These are phyloP conservation scores for Nicotiana otophora DNA, from an alignment of 257 asterid genomes.

Conservation along the genomic window DNA sequence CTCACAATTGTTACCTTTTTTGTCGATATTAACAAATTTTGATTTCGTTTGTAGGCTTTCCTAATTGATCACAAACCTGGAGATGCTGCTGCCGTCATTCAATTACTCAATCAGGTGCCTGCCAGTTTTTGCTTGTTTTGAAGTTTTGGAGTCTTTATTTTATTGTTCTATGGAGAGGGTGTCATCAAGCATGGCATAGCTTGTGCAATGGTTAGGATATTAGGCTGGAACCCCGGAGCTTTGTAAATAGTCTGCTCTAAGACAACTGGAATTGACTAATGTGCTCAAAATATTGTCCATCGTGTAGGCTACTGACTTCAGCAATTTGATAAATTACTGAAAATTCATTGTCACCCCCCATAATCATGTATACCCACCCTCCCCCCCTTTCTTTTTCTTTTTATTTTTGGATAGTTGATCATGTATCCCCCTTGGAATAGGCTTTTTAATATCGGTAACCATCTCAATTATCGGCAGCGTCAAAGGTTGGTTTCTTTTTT, in stretches of 20 bases:
- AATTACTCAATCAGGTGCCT: conserved; percentile 59
- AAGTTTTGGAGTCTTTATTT: background rate
- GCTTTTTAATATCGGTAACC: background rate
- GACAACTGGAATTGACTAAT: background rate
- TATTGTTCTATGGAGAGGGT: background rate
- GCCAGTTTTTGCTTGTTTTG: background rate
- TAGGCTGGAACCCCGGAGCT: background rate
- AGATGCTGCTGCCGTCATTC: conserved; percentile 70
- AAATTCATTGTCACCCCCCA: background rate
- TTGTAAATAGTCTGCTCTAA: background rate
- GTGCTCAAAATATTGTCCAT: background rate
- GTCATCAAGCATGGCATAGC: background rate
- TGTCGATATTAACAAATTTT: conserved; percentile 1
- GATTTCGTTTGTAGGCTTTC: conserved; percentile 52
- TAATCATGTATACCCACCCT: background rate
- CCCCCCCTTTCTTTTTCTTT: no score
- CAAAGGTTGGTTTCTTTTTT: background rate
- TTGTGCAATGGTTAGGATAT: background rate
- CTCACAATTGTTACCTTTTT: background rate
- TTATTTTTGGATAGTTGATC: background rate
- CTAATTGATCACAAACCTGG: conserved; percentile 71
- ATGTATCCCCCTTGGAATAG: background rate
- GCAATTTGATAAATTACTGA: background rate
- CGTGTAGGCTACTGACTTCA: background rate
- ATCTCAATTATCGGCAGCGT: background rate